Conservation (phyloP, 2,329 filamentous ascomycete species). For the Polytolypa hystricis region DNA sequence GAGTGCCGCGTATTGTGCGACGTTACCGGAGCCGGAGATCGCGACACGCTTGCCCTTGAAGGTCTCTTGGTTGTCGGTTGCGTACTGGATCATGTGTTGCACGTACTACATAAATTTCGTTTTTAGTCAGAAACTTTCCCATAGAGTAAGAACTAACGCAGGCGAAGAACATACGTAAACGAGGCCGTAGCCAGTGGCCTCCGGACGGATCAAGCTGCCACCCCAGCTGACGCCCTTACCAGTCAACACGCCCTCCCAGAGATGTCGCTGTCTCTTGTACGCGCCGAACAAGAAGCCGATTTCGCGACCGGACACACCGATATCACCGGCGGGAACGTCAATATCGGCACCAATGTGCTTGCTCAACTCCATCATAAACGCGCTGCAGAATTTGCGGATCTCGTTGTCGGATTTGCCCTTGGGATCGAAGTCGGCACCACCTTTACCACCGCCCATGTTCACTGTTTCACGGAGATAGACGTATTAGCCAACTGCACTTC, state of each 20-base stretch:
- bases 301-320: conserved; percentile 84
- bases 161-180: conserved; percentile 55
- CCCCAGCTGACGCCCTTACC: conserved; percentile 93
- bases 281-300: conserved; percentile 91
- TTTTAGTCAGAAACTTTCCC: background rate
- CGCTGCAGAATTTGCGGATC: conserved; percentile 91
- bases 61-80: conserved; percentile 62
- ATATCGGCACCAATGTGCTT: conserved; percentile 95
- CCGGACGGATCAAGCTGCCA: conserved; percentile 84
- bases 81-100: conserved; percentile 87
- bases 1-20: conserved; percentile 92
- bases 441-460: conserved; percentile 95
- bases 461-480: conserved; percentile 36
- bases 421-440: conserved; percentile 95
- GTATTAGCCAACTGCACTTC: background rate
- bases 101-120: conserved; percentile 50
- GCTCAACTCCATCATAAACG: conserved; percentile 92
- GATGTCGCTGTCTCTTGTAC: conserved; percentile 79
- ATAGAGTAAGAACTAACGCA: background rate
- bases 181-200: conserved; percentile 93
- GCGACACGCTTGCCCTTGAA: conserved; percentile 89
- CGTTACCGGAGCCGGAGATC: conserved; percentile 94
- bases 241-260: conserved; percentile 91
- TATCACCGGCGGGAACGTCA: conserved; percentile 93
- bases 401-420: conserved; percentile 97